Evolutionary conservation across 225 moss, liverwort and hornwort genomes (phyloP), one percentile per base, ranked within the genome.

Genomic region (Climacium dendroides): DNA sequence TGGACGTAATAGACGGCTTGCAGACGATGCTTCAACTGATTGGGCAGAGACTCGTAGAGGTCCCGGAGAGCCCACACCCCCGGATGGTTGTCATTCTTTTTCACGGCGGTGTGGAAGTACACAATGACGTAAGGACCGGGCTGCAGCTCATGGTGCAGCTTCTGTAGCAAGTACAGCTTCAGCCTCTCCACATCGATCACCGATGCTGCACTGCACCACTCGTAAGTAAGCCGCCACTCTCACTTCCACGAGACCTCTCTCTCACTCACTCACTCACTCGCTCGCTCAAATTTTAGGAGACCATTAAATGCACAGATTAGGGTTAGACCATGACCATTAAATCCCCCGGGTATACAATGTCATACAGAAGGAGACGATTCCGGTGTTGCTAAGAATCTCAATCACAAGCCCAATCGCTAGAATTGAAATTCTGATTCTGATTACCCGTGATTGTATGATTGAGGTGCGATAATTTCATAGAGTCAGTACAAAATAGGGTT

Each of bases 51-150:
- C 69, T 98, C 97, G 74, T 98, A 97, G 54, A 98, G 93, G 29
- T 91, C 91, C 82, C 97, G 91, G 70, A 98, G 83, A 75, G 92
- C 90, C 90, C 95, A 81, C 88, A 88, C 91, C 8, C 98, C 98
- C 35, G 98, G 98, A 63, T 91, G 90, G 69, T 98, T 98, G 78
- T 98, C 95, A 26, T 86, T 81, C 58, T 95, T 92, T 85, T 97
- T 92, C 43, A 97, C 97, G 79, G 86, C 84, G 48, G 96, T 88
- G 89, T 98, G 96, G 92, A 97, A 95, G 87, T 97, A 98, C 7
- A 97, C 93, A 66, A 98, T 81, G 78, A 92, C 92, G 75, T 92
- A 96, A 24, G 90, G 88, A 34, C 91, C 95, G 59, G 93, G 94
- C 62, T 90, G 85, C 23, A 96, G 65, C 77, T 94, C 94, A 79